Base-by-base conservation (phyloP, 2,329 filamentous ascomycete species). In the Davidsoniella virescens region DNA sequence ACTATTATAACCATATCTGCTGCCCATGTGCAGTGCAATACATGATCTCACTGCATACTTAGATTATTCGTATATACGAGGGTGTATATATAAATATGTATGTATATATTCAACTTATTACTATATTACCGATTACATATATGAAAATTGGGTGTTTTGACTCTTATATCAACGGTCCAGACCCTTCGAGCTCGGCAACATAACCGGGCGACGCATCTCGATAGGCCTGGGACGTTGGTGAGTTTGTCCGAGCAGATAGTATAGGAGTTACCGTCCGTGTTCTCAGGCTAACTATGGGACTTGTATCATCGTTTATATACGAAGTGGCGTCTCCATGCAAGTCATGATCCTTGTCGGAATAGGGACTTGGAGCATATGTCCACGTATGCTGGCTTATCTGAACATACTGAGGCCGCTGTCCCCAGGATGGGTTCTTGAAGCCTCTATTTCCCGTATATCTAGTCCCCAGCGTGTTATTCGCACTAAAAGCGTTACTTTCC, bases 161-260 rank as follows among this genome's bases (percentile, higher is more conserved):
- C 12, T 20, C n/a, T 20, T 46, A 45, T 51, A 45, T 45, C 37
- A 51, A 41, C 14, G 49, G 36, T 10, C 43, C 43, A 26, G 49
- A 51, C 23, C 49, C 49, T 33, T 51, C 49, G 8, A 51, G 14
- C 38, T 51, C 49, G 5, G 36, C 23, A 10, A 51, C 44, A 12
- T 37, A 44, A 14, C 29, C 20, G 14, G 48, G 48, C 14, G 46
- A 41, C 46, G 20, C 14, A 10, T 40, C 37, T 16, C 37, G 38
- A 18, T 36, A 43, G 17, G 29, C 16, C 17, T 23, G 16, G 7
- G 33, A 20, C 4, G 14, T n/a, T 1, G 9, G 12, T 18, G 16
- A 2, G 17, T 38, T 29, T 33, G 9, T n/a, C 12, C 3, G 4
- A 7, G 14, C 20, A 5, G 38, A 5, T 9, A 43, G n/a, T 38